These are phyloP conservation scores for Mortierella antarctica DNA, from an alignment of 192 early-diverging fungal species.

Conservation along the genomic window DNA sequence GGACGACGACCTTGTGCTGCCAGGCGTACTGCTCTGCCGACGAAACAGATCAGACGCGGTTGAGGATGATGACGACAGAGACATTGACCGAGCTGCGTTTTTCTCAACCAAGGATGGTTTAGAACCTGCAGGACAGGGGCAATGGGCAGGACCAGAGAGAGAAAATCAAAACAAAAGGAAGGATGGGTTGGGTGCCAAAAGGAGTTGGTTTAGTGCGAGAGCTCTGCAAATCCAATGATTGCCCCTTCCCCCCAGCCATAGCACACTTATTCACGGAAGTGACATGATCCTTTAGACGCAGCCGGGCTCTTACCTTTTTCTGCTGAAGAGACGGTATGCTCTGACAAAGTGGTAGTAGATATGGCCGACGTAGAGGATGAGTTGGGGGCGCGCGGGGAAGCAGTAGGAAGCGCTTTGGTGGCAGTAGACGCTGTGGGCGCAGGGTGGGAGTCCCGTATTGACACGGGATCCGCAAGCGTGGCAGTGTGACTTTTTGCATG, in stretches of 20 bases:
- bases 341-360: background rate
- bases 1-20: background rate
- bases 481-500: background rate
- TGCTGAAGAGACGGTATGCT: background rate
- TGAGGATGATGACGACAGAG: slow-evolving; percentile 18
- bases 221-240: background rate
- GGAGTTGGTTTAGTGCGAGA: background rate
- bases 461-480: too few species aligned
- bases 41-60: slow-evolving; percentile 26
- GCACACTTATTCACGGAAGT: background rate
- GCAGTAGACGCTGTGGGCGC: background rate
- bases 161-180: slow-evolving; percentile 1
- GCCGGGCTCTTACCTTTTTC: background rate
- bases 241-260: too few species aligned
- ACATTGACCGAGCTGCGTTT: slow-evolving; percentile 16
- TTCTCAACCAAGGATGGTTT: slow-evolving; percentile 17
- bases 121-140: background rate
- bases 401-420: background rate
- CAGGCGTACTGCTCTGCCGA: slow-evolving; percentile 18
- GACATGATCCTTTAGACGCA: background rate
- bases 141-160: background rate
- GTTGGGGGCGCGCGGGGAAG: background rate
- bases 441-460: background rate
- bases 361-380: slow-evolving; percentile 8
- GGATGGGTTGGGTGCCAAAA: background rate